phyloP scores from a whole-genome alignment of 192 early-diverging fungal genomes.

The Mycoemilia scoparia region DNA sequence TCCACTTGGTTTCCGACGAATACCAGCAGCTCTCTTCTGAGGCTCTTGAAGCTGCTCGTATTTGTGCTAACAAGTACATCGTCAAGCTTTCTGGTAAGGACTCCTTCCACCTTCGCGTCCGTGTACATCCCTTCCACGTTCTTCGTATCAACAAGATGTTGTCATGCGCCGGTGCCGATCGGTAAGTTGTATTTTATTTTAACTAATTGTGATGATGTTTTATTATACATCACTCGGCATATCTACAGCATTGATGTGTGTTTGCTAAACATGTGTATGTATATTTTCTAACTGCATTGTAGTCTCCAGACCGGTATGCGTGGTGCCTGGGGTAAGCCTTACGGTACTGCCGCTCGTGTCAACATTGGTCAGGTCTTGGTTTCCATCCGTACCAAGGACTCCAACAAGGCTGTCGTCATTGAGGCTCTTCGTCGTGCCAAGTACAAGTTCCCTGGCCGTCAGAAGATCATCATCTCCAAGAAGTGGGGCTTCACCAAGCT shows the following conservation, averaged over 20 bases:
- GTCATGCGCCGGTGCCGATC: conserved; percentile 98
- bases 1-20: conserved; percentile 94
- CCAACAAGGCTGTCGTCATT: conserved; percentile 80
- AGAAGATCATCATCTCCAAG: conserved; percentile 98
- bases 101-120: conserved; percentile 96
- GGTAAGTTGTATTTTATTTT: no score
- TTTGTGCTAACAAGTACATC: conserved; percentile 97
- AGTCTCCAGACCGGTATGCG: conserved; percentile 98
- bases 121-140: conserved; percentile 98
- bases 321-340: conserved; percentile 96
- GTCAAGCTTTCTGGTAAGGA: conserved; percentile 93
- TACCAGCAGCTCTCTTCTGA: conserved; percentile 97
- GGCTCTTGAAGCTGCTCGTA: conserved; percentile 95
- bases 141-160: conserved; percentile 99
- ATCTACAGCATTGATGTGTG: no score
- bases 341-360: conserved; percentile 87
- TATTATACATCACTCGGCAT: neutral
- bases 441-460: conserved; percentile 99
- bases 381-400: conserved; percentile 89
- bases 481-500: conserved; percentile 99
- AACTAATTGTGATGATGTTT: conserved; percentile 13
- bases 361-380: conserved; percentile 95
- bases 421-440: conserved; percentile 86
- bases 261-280: no score
- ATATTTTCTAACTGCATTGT: no score